phyloP scores from a whole-genome alignment of 2,329 filamentous ascomycete genomes.

The Ascochyta rabiei region DNA sequence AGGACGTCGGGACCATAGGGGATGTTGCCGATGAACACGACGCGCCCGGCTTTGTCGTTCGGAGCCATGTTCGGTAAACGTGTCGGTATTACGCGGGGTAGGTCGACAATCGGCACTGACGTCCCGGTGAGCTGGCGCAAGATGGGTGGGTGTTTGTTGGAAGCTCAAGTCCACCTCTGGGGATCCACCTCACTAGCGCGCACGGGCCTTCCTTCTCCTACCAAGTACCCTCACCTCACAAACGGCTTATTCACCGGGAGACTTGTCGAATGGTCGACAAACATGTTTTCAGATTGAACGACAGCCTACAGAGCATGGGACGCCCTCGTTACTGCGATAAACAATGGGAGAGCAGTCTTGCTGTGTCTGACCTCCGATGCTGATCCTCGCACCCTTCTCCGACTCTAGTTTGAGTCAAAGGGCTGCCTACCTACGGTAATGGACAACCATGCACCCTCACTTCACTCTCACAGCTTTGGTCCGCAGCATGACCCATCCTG shows the following conservation, averaged over 20 bases:
- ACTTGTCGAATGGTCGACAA: too few relatives aligned
- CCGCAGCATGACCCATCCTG: slow-evolving; percentile 49
- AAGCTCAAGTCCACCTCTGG: slow-evolving; percentile 5
- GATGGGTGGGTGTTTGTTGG: slow-evolving; percentile 9
- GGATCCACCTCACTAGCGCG: slow-evolving; percentile 11
- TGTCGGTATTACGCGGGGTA: background rate
- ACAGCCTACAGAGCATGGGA: too few relatives aligned
- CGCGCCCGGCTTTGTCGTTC: slow-evolving; percentile 73
- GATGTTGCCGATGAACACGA: slow-evolving; percentile 86
- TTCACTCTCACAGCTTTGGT: slow-evolving; percentile 30
- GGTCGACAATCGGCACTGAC: background rate
- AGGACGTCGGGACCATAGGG: slow-evolving; percentile 68
- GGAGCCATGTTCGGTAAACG: slow-evolving; percentile 34
- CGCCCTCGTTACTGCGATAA: too few relatives aligned
- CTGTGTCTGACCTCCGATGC: too few relatives aligned
- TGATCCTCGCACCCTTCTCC: too few relatives aligned
- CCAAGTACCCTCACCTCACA: too few relatives aligned
- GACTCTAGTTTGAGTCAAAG: too few relatives aligned
- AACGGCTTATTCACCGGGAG: too few relatives aligned
- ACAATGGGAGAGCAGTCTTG: too few relatives aligned
- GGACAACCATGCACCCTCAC: background rate
- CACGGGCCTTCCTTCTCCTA: background rate
- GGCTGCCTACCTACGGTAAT: too few relatives aligned
- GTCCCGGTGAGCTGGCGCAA: background rate
- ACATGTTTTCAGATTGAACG: too few relatives aligned